Conservation (phyloP, 192 early-diverging fungal species). For the Helicostylum pulchrum region DNA sequence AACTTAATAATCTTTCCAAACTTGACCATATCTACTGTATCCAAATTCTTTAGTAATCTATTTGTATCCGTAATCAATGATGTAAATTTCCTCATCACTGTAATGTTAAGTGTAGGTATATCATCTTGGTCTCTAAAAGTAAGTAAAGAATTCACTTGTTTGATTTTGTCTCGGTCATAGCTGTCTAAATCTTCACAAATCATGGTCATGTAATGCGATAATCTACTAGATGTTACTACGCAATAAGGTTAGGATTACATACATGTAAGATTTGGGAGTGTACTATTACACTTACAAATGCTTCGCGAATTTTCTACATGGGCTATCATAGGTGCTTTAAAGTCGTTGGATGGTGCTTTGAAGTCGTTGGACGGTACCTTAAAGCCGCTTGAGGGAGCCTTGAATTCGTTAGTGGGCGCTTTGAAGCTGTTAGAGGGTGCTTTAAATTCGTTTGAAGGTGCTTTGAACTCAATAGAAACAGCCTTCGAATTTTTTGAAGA, state of each 20-base stretch:
- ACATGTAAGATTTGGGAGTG: no score
- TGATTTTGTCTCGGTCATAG: background rate
- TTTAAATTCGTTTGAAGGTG: background rate
- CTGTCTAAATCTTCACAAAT: slow-evolving; percentile 1
- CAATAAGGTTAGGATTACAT: background rate
- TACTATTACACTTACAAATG: background rate
- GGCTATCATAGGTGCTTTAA: background rate
- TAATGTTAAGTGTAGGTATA: slow-evolving; percentile 5
- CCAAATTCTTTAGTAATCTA: background rate
- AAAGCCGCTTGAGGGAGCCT: background rate
- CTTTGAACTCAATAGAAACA: background rate
- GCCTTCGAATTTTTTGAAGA: background rate
- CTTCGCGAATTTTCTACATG: background rate
- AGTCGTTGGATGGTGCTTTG: background rate
- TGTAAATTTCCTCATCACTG: slow-evolving; percentile 6
- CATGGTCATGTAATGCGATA: background rate
- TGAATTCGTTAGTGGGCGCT: background rate
- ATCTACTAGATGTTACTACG: background rate
- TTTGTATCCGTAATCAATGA: background rate
- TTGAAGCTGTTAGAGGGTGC: background rate
- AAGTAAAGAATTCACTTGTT: background rate
- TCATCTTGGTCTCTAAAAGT: background rate
- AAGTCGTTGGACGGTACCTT: background rate
- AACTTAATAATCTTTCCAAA: slow-evolving; percentile 5
- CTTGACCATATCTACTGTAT: background rate